These are phyloP conservation scores for Centrapalus pauciflorus DNA, from an alignment of 129 eudicot genomes.

Conservation along the genomic window DNA sequence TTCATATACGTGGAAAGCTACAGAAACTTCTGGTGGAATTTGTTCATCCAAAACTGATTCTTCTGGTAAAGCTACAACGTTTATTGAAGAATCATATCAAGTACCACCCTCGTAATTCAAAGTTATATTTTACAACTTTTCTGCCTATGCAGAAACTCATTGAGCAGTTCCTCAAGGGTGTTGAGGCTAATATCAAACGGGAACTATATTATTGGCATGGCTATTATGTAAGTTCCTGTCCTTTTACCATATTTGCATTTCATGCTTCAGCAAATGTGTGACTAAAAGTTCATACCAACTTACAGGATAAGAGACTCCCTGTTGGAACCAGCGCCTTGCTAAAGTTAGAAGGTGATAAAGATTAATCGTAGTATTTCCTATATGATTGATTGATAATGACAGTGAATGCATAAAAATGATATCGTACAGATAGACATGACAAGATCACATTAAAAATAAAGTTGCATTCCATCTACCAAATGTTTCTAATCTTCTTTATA, in stretches of 20 bases:
- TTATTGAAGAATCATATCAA: constrained; percentile 6
- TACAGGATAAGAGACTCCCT: constrained; percentile 86
- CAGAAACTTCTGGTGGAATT: constrained; percentile 62
- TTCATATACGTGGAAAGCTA: constrained; percentile 49
- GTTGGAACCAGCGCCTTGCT: constrained; percentile 64
- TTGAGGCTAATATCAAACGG: constrained; percentile 54
- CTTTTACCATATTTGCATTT: not conserved
- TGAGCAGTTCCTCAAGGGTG: constrained; percentile 65
- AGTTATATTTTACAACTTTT: constrained; percentile 6
- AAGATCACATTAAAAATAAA: no score
- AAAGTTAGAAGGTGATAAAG: constrained; percentile 66
- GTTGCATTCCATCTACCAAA: not conserved
- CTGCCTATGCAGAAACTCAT: constrained; percentile 56
- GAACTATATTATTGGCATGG: constrained; percentile 85
- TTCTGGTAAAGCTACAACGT: constrained; percentile 39
- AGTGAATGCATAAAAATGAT: not conserved
- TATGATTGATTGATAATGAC: constrained; percentile 3
- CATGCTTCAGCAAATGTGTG: not conserved
- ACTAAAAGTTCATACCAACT: not conserved
- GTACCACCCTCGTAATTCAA: not conserved
- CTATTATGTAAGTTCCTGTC: constrained; percentile 55
- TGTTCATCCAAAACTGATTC: constrained; percentile 68
- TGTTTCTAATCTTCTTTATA: no score
- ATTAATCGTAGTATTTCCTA: not conserved
- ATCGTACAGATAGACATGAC: not conserved